A percentile compares a stretch with the other conserved stretches of the same genome.
Conservation (phyloP, 768 basidiomycete species). For the Tubosaeta sp. region DNA sequence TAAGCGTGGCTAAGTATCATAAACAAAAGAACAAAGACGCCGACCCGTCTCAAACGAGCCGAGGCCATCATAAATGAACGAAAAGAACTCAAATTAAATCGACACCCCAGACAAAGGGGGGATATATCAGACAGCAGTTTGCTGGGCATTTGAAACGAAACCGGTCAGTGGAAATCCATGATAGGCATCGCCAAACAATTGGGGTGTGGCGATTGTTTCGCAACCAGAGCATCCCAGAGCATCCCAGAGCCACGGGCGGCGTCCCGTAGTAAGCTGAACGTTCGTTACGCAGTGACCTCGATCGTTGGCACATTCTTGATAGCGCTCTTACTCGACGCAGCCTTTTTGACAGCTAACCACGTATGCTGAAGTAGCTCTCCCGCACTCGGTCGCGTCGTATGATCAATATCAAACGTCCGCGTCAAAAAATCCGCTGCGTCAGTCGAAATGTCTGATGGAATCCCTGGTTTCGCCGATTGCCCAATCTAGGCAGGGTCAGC, state of each 20-base stretch:
- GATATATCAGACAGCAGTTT: neutral
- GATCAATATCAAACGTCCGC: constrained; percentile 82
- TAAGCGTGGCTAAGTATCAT: neutral
- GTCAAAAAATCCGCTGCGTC: constrained; percentile 87
- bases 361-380: constrained; percentile 67
- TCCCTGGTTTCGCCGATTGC: constrained; percentile 79
- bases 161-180: neutral
- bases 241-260: neutral
- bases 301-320: constrained; percentile 25
- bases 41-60: neutral
- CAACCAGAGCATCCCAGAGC: too few species aligned
- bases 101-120: neutral
- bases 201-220: too few species aligned
- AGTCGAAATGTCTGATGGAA: constrained; percentile 85
- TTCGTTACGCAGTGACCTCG: constrained; percentile 24
- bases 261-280: neutral
- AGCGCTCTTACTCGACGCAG: constrained; percentile 13
- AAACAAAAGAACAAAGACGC: neutral
- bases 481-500: constrained; percentile 62
- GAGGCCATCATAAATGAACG: neutral
- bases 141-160: neutral
- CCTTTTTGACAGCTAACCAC: constrained; percentile 55
- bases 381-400: constrained; percentile 76
- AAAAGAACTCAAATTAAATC: neutral
- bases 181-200: neutral